Evolutionary conservation across 2,329 filamentous ascomycete species (phyloP).

Genomic region (Lachnellula hyalina): DNA sequence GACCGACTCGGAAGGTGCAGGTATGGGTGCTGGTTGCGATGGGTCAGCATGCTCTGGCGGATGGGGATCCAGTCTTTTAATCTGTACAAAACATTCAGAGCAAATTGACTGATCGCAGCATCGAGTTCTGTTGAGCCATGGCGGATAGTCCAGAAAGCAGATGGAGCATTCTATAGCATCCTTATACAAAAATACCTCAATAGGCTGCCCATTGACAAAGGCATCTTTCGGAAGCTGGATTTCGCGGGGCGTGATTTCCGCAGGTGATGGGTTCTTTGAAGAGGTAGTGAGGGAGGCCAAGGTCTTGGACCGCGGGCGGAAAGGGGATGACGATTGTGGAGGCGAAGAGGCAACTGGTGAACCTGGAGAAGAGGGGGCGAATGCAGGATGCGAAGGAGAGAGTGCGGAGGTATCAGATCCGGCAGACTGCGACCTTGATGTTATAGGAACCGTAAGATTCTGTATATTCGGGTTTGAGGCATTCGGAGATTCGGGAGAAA

Average conservation of each 20-base stretch:
- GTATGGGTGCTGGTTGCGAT: conserved; percentile 28
- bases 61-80: conserved; percentile 89
- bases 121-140: conserved; percentile 86
- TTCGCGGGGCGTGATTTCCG: conserved; percentile 72
- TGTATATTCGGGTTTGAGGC: conserved; percentile 58
- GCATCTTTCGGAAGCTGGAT: conserved; percentile 75
- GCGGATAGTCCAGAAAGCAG: conserved; percentile 93
- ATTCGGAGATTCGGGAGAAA: conserved; percentile 41
- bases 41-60: conserved; percentile 64
- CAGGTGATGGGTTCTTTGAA: conserved; percentile 67
- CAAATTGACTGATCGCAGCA: conserved; percentile 97
- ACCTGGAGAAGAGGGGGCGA: conserved; percentile 53
- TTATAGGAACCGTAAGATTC: conserved; percentile 73
- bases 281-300: conserved; percentile 71
- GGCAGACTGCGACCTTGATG: conserved; percentile 68
- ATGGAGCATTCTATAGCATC: conserved; percentile 88
- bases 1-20: conserved; percentile 29
- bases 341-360: conserved; percentile 41
- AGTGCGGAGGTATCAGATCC: conserved; percentile 64
- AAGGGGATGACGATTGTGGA: conserved; percentile 48
- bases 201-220: conserved; percentile 86
- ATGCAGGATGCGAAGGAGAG: conserved; percentile 56
- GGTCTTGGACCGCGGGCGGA: conserved; percentile 84
- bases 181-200: conserved; percentile 93
- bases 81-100: conserved; percentile 98